Evolutionary conservation across 2,329 filamentous ascomycete genomes (phyloP), one percentile per base, ranked within the genome.

Genomic region (Pseudogymnoascus destructans): DNA sequence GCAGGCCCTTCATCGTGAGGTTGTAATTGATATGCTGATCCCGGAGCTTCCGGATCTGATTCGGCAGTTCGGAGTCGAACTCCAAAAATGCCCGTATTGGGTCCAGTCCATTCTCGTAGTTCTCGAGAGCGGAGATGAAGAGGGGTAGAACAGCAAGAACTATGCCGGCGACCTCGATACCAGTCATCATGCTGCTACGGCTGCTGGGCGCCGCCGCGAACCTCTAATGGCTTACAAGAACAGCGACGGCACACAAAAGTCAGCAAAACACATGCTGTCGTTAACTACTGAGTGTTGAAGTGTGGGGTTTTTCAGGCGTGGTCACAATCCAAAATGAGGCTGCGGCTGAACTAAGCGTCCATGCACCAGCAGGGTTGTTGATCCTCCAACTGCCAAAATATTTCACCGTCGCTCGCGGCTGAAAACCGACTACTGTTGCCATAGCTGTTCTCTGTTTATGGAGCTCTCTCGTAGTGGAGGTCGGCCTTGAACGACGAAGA

Each of bases 141-240:
- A 56, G 54, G 30, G 54, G 54, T 35, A 56, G 35, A n/a, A 56
- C 54, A 11, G 54, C 54, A 38, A 56, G 54, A n/a, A 56, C 27
- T 23, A 56, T 15, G 30, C 54, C 54, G 4, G 54, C 30, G 13
- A 56, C 17, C 35, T 56, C 54, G n/a, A 56, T 17, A n/a, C 54
- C 54, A 21, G 10, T 56, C 54, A 56, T 56, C n/a, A 5, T 56
- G 19, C 32, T 56, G 54, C 8, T 38, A 15, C 19, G 19, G 54
- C 30, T 38, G 30, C 46, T 17, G 15, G 25, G 13, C 8, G 8
- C 23, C 23, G 46, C n/a, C n/a, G 23, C 25, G 15, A 52, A 52
- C 25, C 46, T 52, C 46, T 19, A 52, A 5, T 52, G 25, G n/a
- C 46, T 30, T 30, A 52, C n/a, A 52, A 52, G 9, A 19, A 52